Base-by-base conservation (phyloP, 768 basidiomycete genomes). In the Porphyrellus cyaneotinctus region DNA sequence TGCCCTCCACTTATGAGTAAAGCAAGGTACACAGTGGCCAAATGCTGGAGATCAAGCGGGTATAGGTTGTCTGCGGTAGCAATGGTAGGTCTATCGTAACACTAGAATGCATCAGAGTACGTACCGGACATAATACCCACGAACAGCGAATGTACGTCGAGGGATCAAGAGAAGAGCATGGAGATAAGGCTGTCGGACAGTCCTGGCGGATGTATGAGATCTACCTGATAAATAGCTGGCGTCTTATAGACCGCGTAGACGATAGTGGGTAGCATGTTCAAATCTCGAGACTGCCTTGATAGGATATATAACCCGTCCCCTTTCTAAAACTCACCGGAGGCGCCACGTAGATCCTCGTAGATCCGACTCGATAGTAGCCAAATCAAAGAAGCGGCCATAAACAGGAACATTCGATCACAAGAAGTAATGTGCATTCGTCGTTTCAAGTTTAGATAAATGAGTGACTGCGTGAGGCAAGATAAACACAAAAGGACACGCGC, bases 1-100 rank as follows among this genome's bases (percentile, higher is more conserved):
- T 83, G 77, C 1, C 81, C 82, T 31, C 80, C 83, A 35, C 70
- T 55, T 23, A 81, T 69, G 49, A 80, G 76, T 8, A 84, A 67
- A 20, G 67, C 68, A 47, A 82, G 68, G 60, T 73, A 83, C 8
- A 70, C 62, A 22, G 75, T 53, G 13, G 63, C 60, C 23, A 81
- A 58, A 42, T 65, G 58, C 33, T 58, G 51, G 45, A 70, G 59
- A 47, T 68, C 53, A 43, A 54, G 68, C 1, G 57, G 50, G 32
- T 58, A 30, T 14, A 13, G 23, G 39, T 35, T 24, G 23, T 47
- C 58, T 58, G 13, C 39, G 15, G 11, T 51, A 44, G 31, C n/a
- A n/a, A 18, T 41, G 13, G 15, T 56, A 20, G 57, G 44, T 24
- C 26, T 26, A 24, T 53, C 6, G 35, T 12, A 30, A 30, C 15